Evolutionary conservation across 208 protist genomes (phyloP).

Genomic region (Phytomonas francai): DNA sequence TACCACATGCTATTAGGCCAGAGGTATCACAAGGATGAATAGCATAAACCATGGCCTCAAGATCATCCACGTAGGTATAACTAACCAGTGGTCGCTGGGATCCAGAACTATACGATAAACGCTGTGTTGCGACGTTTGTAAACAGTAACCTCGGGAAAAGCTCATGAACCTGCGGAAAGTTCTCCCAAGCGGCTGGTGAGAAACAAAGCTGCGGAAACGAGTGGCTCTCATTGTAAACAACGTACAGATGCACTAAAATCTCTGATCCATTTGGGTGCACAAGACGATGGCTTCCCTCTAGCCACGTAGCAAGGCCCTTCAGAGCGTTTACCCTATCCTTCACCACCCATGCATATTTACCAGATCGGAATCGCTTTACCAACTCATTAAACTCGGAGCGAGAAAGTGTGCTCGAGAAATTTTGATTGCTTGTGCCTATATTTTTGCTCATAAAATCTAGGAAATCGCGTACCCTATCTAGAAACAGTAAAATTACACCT

Average conservation of each 20-base stretch:
- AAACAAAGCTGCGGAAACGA: constrained; percentile 38
- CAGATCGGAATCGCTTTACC: neutral
- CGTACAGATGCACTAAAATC: constrained; percentile 10
- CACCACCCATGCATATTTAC: constrained; percentile 1
- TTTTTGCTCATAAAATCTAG: no score
- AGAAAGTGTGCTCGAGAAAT: no score
- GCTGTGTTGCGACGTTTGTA: no score
- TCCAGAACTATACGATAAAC: neutral
- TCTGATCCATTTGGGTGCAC: no score
- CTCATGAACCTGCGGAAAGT: neutral
- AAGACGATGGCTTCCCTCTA: constrained; percentile 6
- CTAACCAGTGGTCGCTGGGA: constrained; percentile 17
- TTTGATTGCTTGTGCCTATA: no score
- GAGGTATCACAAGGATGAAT: constrained; percentile 54
- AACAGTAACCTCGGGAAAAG: no score
- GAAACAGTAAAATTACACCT: no score
- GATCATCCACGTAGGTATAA: constrained; percentile 35
- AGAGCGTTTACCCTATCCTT: neutral
- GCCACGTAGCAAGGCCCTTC: neutral
- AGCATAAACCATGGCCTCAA: constrained; percentile 32
- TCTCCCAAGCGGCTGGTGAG: constrained; percentile 13
- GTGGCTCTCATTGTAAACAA: constrained; percentile 16
- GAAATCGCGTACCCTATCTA: no score
- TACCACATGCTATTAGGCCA: constrained; percentile 19
- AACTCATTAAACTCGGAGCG: no score